Evolutionary conservation across 1,139 yeast species (phyloP), one percentile per base, ranked within the genome.

Genomic region (Nadsonia commutata): DNA sequence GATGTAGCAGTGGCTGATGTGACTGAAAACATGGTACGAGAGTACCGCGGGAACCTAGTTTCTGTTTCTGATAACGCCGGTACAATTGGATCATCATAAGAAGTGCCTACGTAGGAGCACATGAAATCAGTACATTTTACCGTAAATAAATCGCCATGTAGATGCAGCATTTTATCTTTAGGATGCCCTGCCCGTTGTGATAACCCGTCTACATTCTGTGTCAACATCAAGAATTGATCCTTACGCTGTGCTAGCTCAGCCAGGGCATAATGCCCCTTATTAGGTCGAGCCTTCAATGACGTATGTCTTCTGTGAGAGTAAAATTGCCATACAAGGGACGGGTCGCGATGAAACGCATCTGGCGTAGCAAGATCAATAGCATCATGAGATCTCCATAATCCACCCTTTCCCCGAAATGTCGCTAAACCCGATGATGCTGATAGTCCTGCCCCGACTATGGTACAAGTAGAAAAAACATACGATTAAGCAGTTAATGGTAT

Each of bases 261-360:
- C 43, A 85, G 60, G 2, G 88, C 81, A 42, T 56, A 56, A 56
- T 85, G 95, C 0, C 90, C 95, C 17, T 56, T 59, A 52, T 84
- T 84, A 1, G 95, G 95, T 39, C 58, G 60, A 1, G 90, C 86
- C 40, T 62, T 60, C 43, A 83, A 62, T 0, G 94, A 88, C 39
- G 66, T 66, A 44, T 66, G 69, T 42, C 95, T 59, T 48, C 94
- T 64, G 62, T 77, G 74, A 6, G 86, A 70, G 58, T 85, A 84
- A 54, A 81, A 85, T 55, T 82, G 90, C 95, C 95, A 85, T 3
- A 85, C 95, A 20, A 84, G 66, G 0, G 84, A 83, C 0, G 95
- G 95, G 56, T 84, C 88, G 18, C 70, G 67, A 47, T 77, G 74
- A 56, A 85, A 85, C 3, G 95, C 94, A 56, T 85, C 95, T 1